phyloP scores from a whole-genome alignment of 2,329 filamentous ascomycete species.

The Intubia oerlemansii region DNA sequence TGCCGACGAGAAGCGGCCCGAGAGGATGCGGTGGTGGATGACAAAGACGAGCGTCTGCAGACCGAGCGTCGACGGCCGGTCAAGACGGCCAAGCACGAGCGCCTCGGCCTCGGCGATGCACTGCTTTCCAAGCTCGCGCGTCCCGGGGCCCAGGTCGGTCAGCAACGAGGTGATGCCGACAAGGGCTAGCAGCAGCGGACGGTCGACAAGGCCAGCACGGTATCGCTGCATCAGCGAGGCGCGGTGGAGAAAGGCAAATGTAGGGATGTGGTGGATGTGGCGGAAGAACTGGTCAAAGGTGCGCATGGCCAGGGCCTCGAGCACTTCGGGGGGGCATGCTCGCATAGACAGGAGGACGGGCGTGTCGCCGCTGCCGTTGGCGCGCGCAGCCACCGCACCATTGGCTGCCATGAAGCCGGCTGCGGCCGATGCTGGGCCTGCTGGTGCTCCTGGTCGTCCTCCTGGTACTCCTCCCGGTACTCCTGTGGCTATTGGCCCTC shows the following conservation, averaged over 20 bases:
- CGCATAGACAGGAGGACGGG: neutral
- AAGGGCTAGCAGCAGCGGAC: conserved; percentile 28
- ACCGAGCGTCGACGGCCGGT: conserved; percentile 33
- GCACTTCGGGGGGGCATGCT: conserved; percentile 19
- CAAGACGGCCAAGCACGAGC: conserved; percentile 29
- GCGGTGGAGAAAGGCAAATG: conserved; percentile 35
- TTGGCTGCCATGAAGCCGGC: too few relatives aligned
- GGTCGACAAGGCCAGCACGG: conserved; percentile 32
- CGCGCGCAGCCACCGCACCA: too few relatives aligned
- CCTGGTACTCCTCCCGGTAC: too few relatives aligned
- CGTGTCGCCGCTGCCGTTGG: too few relatives aligned
- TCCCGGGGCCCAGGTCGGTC: conserved; percentile 29
- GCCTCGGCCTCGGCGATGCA: conserved; percentile 33
- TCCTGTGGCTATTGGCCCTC: too few relatives aligned
- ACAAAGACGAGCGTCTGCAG: conserved; percentile 25
- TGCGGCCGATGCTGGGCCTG: too few relatives aligned
- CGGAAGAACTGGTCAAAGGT: conserved; percentile 36
- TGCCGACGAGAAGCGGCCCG: conserved; percentile 21
- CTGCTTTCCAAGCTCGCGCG: conserved; percentile 27
- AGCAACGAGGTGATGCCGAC: conserved; percentile 34
- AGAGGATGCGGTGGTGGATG: conserved; percentile 24
- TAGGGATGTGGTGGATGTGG: conserved; percentile 35
- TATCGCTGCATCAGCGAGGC: conserved; percentile 38
- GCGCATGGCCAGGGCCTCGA: conserved; percentile 26
- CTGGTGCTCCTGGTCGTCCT: too few relatives aligned